phyloP scores from a whole-genome alignment of 306 rosid species.

The Malus orientalis region DNA sequence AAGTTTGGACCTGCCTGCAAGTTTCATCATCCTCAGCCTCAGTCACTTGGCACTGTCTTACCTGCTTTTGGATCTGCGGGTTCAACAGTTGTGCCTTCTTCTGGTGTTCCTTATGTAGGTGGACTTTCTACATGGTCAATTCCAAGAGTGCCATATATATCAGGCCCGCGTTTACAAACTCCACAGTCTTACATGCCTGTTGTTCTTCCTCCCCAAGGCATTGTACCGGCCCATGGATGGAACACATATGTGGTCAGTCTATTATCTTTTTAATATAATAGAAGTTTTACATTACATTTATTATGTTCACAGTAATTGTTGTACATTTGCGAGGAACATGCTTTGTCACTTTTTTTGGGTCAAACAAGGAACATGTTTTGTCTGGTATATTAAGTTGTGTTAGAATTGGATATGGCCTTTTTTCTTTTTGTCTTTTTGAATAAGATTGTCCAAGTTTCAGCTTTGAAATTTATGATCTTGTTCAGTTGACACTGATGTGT shows the following conservation, averaged over 20 bases:
- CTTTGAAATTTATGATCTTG: not conserved
- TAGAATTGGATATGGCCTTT: not conserved
- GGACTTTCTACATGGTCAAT: constrained; percentile 63
- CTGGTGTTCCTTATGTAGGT: constrained; percentile 57
- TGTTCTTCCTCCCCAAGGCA: constrained; percentile 59
- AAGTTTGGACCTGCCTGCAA: constrained; percentile 96
- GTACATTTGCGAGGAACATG: not conserved
- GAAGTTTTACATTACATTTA: not conserved
- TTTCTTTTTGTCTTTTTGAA: not conserved
- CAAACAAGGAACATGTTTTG: not conserved
- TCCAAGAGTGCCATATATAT: constrained; percentile 61
- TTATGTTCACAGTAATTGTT: not conserved
- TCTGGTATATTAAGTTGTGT: not conserved
- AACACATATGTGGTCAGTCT: constrained; percentile 75
- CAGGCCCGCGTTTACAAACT: constrained; percentile 40
- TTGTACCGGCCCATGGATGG: constrained; percentile 65
- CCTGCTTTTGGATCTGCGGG: constrained; percentile 43
- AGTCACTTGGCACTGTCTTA: constrained; percentile 37
- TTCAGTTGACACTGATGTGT: not conserved
- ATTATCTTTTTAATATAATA: not conserved
- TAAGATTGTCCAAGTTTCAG: not conserved
- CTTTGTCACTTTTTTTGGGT: not conserved
- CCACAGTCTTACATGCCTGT: constrained; percentile 67
- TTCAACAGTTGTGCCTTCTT: constrained; percentile 46
- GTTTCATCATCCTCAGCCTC: constrained; percentile 82